Percentiles rank a stretch among this genome's conserved stretches.
Evolutionary conservation across 495 filamentous ascomycete genomes (phyloP).

Genomic region (Lophiostoma macrostomum): DNA sequence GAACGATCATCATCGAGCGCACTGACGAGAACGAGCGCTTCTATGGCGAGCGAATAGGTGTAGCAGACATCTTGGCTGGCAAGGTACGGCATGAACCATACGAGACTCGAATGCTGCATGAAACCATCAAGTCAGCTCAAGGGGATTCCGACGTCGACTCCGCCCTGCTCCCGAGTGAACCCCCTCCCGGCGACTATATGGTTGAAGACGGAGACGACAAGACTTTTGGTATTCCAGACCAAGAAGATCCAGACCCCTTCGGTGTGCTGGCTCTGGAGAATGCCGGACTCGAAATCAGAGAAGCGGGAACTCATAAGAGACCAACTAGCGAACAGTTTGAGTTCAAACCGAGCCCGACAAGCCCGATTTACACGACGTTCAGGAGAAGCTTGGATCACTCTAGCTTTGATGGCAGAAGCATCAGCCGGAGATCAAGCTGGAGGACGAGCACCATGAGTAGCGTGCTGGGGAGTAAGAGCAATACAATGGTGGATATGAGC

Average conservation of each 20-base stretch:
- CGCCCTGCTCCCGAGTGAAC: slow-evolving; percentile 52
- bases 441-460: slow-evolving; percentile 38
- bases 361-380: slow-evolving; percentile 70
- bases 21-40: slow-evolving; percentile 87
- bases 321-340: slow-evolving; percentile 74
- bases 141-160: slow-evolving; percentile 66
- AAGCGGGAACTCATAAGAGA: slow-evolving; percentile 69
- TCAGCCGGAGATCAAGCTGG: slow-evolving; percentile 40
- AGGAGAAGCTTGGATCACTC: slow-evolving; percentile 47
- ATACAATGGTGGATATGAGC: slow-evolving; percentile 33
- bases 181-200: slow-evolving; percentile 71
- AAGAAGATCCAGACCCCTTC: slow-evolving; percentile 81
- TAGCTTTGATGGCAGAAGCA: slow-evolving; percentile 55
- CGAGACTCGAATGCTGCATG: slow-evolving; percentile 61
- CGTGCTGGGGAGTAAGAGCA: slow-evolving; percentile 7
- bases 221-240: slow-evolving; percentile 72
- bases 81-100: slow-evolving; percentile 68
- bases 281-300: slow-evolving; percentile 79
- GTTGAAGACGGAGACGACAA: slow-evolving; percentile 46
- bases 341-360: slow-evolving; percentile 70
- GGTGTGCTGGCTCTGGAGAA: slow-evolving; percentile 82
- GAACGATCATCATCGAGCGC: slow-evolving; percentile 79
- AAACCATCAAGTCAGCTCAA: slow-evolving; percentile 82
- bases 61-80: slow-evolving; percentile 78
- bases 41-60: slow-evolving; percentile 68